Conservation (phyloP, 768 basidiomycete genomes). For the Mycena polygramma region DNA sequence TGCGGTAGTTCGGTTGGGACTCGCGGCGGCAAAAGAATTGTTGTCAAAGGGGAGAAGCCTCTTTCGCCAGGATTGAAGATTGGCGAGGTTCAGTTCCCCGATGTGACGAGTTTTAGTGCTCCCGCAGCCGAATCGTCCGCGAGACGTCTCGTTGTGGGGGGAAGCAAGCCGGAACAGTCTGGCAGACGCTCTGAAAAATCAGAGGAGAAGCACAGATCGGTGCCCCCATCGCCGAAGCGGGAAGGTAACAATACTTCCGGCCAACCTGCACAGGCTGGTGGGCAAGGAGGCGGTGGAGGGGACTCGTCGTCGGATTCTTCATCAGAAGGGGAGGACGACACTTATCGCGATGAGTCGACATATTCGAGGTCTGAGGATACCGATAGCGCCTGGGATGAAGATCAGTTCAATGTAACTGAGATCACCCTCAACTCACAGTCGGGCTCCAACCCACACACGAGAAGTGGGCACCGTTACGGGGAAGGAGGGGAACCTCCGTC, state of each 20-base stretch:
- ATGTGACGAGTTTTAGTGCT: not conserved
- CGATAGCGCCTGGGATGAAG: constrained; percentile 1
- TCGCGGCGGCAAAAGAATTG: not conserved
- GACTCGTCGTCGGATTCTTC: not conserved
- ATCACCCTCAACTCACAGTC: not conserved
- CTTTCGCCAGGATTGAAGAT: not conserved
- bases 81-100: too few species aligned
- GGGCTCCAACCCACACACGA: not conserved
- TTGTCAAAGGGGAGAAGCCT: not conserved
- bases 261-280: too few species aligned
- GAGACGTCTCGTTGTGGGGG: not conserved
- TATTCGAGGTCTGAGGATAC: not conserved
- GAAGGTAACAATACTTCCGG: too few species aligned
- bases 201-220: too few species aligned
- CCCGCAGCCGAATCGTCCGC: not conserved
- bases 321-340: not conserved
- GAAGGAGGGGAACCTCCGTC: not conserved
- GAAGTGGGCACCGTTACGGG: not conserved
- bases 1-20: not conserved
- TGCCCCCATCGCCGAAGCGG: too few species aligned
- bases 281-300: not conserved
- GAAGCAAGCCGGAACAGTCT: not conserved
- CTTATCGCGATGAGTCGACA: not conserved
- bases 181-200: not conserved
- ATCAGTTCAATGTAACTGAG: not conserved